Evolutionary conservation across 2,329 filamentous ascomycete species (phyloP).

Genomic region (Sclerotiophoma versabilis): DNA sequence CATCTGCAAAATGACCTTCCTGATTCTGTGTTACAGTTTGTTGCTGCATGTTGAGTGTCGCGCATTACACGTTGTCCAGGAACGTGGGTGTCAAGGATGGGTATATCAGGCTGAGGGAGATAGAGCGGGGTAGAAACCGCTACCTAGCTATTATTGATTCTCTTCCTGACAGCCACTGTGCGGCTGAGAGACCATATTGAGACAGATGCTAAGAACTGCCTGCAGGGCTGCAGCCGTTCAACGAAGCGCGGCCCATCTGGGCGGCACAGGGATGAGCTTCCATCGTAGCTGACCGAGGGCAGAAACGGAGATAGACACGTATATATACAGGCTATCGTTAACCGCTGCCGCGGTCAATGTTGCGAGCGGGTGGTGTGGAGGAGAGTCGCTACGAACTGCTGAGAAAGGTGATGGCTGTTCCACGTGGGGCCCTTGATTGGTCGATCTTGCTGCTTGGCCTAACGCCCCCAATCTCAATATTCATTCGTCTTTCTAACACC

Average conservation of each 20-base stretch:
- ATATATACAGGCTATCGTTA: background rate
- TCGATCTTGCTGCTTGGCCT: background rate
- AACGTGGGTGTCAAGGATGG: slow-evolving; percentile 2
- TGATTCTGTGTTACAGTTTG: background rate
- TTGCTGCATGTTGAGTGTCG: slow-evolving; percentile 12
- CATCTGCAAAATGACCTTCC: slow-evolving; percentile 9
- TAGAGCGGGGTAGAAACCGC: slow-evolving; percentile 3
- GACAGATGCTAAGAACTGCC: background rate
- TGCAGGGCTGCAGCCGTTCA: background rate
- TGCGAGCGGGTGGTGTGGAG: background rate
- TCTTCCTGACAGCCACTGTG: slow-evolving; percentile 2
- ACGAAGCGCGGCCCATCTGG: background rate
- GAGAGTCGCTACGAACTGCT: slow-evolving; percentile 6
- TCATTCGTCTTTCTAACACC: background rate
- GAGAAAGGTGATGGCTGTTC: background rate
- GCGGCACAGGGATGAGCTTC: background rate
- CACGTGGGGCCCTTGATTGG: slow-evolving; percentile 17
- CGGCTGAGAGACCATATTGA: slow-evolving; percentile 3
- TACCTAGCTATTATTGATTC: background rate
- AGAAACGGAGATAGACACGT: background rate
- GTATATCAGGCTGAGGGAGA: background rate
- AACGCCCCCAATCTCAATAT: slow-evolving; percentile 9
- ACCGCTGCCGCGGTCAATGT: background rate
- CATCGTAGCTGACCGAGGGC: slow-evolving; percentile 4
- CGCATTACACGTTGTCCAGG: background rate